Conservation (phyloP, 2,329 filamentous ascomycete genomes). For the Aureobasidium sp. region DNA sequence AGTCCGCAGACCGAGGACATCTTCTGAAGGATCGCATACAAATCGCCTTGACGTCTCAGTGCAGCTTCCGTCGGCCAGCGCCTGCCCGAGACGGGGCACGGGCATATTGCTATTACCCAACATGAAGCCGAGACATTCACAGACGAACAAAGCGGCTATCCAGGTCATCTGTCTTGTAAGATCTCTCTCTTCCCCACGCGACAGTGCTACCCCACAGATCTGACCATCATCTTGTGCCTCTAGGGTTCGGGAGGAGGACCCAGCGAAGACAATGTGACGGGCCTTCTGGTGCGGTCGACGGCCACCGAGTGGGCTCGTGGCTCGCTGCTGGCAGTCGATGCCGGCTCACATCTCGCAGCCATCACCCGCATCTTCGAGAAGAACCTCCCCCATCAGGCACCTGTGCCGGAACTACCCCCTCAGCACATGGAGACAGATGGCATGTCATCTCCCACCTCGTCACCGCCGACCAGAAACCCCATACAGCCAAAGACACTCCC, state of each 20-base stretch:
- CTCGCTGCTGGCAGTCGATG: constrained; percentile 86
- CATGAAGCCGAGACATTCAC: constrained; percentile 5
- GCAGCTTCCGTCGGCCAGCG: not conserved
- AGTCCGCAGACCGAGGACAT: not conserved
- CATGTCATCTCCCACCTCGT: constrained; percentile 15
- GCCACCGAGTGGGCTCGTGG: constrained; percentile 70
- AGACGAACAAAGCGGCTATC: constrained; percentile 29
- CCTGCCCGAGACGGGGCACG: constrained; percentile 9
- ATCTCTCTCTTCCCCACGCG: constrained; percentile 11
- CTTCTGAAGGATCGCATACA: not conserved
- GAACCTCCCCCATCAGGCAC: constrained; percentile 36
- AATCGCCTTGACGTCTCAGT: not conserved
- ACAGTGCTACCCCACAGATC: not conserved
- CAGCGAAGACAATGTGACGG: constrained; percentile 80
- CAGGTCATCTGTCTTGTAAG: constrained; percentile 42
- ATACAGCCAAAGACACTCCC: constrained; percentile 12
- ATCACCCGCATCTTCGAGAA: constrained; percentile 70
- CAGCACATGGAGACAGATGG: constrained; percentile 3
- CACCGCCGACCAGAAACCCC: constrained; percentile 27
- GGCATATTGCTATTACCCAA: not conserved
- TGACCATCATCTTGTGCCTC: not conserved
- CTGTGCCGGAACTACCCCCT: constrained; percentile 8
- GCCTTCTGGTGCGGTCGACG: constrained; percentile 76
- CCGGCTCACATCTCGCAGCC: constrained; percentile 77
- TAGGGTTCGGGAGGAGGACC: constrained; percentile 88